Conservation (phyloP, 148 eudicot species). For the Heliamphora exappendiculata region DNA sequence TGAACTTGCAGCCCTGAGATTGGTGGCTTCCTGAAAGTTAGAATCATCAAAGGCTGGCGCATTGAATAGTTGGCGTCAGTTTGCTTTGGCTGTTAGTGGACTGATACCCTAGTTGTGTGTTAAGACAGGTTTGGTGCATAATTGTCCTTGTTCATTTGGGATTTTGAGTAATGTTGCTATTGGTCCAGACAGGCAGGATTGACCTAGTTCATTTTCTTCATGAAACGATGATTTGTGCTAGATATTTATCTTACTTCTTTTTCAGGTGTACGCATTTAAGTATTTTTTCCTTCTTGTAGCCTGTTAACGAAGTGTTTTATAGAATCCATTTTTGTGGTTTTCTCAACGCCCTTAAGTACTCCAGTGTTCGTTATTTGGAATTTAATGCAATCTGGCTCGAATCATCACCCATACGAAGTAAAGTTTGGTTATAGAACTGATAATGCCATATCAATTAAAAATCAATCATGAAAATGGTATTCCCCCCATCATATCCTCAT, state of each 20-base stretch:
- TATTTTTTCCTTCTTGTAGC: not conserved
- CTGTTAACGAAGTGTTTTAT: too few relatives aligned
- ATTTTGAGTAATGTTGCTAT: not conserved
- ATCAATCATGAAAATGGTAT: not conserved
- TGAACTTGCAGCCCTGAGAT: not conserved
- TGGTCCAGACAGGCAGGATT: not conserved
- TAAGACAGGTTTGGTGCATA: not conserved
- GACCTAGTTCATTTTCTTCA: not conserved
- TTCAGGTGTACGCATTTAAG: not conserved
- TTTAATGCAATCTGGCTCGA: not conserved
- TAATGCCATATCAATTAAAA: not conserved
- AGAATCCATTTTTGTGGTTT: too few relatives aligned
- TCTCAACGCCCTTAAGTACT: too few relatives aligned
- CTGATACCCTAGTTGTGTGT: not conserved
- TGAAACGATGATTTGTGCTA: not conserved
- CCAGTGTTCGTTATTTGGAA: not conserved
- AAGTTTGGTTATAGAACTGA: too few relatives aligned
- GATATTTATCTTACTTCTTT: not conserved
- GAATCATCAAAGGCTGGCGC: not conserved
- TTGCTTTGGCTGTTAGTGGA: not conserved
- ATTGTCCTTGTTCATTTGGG: not conserved
- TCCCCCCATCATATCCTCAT: not conserved
- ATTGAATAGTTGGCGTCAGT: not conserved
- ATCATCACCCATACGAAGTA: not conserved
- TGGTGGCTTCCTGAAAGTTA: not conserved